A percentile compares a stretch with the other conserved stretches of the same genome.
phyloP scores from a whole-genome alignment of 2,329 filamentous ascomycete species.

The Ophiocordyceps polyrhachis-furcata region DNA sequence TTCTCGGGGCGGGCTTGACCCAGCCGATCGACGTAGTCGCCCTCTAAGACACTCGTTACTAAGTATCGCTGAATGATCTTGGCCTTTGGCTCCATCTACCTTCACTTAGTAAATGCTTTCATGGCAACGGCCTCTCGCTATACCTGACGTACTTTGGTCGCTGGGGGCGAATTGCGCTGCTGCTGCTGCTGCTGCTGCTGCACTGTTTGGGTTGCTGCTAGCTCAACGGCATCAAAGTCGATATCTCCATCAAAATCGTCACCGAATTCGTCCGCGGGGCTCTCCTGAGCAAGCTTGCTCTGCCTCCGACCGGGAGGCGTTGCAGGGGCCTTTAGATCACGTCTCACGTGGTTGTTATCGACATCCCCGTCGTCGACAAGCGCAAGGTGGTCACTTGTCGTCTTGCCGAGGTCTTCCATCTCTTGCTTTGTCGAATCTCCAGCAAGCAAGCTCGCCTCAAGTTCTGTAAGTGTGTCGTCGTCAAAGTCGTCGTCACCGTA shows the following conservation, averaged over 20 bases:
- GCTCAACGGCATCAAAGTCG: conserved; percentile 62
- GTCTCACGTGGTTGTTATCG: not conserved
- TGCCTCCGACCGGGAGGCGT: not conserved
- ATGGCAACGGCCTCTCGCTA: conserved; percentile 4
- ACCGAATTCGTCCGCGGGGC: conserved; percentile 15
- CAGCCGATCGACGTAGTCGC: conserved; percentile 45
- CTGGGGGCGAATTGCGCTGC: conserved; percentile 4
- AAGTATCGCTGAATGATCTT: conserved; percentile 76
- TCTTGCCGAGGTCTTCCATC: not conserved
- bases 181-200: conserved; percentile 12
- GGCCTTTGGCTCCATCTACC: conserved; percentile 46
- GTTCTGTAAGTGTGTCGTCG: conserved; percentile 36
- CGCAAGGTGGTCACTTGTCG: not conserved
- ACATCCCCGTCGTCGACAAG: not conserved
- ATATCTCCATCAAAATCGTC: conserved; percentile 46
- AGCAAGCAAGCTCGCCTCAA: conserved; percentile 25
- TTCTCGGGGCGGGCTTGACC: conserved; percentile 49
- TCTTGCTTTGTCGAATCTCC: not conserved
- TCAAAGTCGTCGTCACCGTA: conserved; percentile 40
- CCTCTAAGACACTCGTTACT: conserved; percentile 54
- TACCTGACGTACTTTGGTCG: conserved; percentile 18
- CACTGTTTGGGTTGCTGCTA: conserved; percentile 51
- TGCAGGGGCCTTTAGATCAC: not conserved
- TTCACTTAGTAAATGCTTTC: conserved; percentile 38
- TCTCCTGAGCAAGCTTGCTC: conserved; percentile 3